phyloP scores from a whole-genome alignment of 225 moss, liverwort and hornwort species.

The Antitrichia curtipendula region DNA sequence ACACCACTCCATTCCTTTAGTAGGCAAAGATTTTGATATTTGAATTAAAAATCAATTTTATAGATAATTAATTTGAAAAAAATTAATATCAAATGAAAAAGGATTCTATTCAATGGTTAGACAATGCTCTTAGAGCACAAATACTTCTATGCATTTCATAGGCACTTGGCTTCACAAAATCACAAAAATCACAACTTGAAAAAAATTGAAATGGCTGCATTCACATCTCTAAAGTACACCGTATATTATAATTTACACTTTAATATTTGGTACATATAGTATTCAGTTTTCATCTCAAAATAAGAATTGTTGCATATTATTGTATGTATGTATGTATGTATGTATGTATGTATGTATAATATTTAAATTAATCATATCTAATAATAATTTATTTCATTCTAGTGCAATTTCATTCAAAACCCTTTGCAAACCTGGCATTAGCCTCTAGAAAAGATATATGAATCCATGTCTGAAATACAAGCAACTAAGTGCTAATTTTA shows the following conservation, averaged over 20 bases:
- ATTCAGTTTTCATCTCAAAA: not conserved
- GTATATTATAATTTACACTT: no score
- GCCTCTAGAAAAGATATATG: not conserved
- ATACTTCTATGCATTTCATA: not conserved
- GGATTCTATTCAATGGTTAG: rapidly evolving
- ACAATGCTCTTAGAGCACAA: rapidly evolving
- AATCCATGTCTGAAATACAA: not conserved
- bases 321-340: not conserved
- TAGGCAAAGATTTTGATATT: rapidly evolving
- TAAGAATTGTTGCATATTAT: not conserved
- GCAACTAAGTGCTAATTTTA: not conserved
- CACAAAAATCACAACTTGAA: not conserved
- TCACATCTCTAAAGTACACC: not conserved
- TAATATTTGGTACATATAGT: not conserved
- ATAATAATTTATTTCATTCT: not conserved
- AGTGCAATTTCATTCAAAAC: not conserved
- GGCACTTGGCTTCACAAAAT: not conserved
- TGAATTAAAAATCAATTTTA: not conserved
- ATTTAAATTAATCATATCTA: not conserved
- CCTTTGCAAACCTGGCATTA: not conserved
- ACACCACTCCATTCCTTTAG: not conserved
- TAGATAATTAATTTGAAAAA: not conserved
- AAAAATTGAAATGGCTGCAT: not conserved
- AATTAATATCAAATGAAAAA: not conserved
- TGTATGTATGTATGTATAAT: not conserved